A percentile compares a stretch with the other conserved stretches of the same genome.
Evolutionary conservation across 2,329 filamentous ascomycete genomes (phyloP).

Genomic region (Aureobasidium lini): DNA sequence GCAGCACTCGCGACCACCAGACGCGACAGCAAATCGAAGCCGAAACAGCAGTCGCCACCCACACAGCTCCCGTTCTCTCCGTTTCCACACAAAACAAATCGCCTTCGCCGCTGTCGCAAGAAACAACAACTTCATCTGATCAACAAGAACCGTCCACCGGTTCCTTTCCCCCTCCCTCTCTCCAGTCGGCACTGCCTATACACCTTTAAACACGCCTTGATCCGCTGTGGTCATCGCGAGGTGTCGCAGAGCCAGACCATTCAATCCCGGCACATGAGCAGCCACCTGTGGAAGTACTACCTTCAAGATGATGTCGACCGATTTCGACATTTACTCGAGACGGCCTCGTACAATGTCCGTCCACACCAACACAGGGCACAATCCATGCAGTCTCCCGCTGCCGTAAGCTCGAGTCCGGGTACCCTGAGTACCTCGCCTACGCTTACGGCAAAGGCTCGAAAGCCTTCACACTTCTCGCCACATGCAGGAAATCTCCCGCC

Average conservation of each 20-base stretch:
- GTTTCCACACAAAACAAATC: not conserved
- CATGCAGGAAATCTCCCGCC: conserved; percentile 33
- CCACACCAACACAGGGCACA: not conserved
- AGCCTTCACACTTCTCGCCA: conserved; percentile 26
- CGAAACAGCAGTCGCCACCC: conserved; percentile 9
- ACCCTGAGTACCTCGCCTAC: conserved; percentile 41
- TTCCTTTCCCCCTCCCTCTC: not conserved
- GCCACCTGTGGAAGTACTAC: conserved; percentile 92
- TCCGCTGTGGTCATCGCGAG: conserved; percentile 83
- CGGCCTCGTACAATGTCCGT: conserved; percentile 53
- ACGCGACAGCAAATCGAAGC: not conserved
- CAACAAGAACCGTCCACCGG: not conserved
- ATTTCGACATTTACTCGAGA: conserved; percentile 82
- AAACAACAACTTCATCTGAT: not conserved
- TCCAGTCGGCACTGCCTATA: conserved; percentile 42
- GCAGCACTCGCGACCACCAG: not conserved
- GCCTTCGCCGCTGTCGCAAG: not conserved
- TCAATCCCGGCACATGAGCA: conserved; percentile 67
- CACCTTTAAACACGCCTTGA: conserved; percentile 90
- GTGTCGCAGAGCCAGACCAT: conserved; percentile 51
- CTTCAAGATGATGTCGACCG: conserved; percentile 95
- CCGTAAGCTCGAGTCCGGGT: conserved; percentile 36
- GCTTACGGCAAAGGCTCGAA: conserved; percentile 28
- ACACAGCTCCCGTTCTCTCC: not conserved
- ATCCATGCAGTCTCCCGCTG: conserved; percentile 21